Percentiles rank a stretch among this genome's conserved stretches.
Conservation (phyloP, 1,284 basidiomycete species). For the Boletus mariae region DNA sequence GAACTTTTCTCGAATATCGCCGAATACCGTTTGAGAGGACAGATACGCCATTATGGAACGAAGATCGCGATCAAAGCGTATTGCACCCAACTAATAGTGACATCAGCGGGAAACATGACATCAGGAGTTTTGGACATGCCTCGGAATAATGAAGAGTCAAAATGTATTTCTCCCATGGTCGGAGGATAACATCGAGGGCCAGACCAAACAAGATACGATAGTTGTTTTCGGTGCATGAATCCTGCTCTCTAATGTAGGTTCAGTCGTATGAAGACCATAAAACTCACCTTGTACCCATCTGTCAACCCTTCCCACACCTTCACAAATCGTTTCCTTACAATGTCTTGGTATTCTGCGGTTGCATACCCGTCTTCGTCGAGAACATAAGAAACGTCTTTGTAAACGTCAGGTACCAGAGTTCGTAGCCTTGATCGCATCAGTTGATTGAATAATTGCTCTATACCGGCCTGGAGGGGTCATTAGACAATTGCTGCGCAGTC, state of each 20-base stretch:
- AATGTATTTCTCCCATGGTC: conserved; percentile 92
- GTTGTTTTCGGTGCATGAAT: conserved; percentile 83
- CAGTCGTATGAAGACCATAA: not conserved
- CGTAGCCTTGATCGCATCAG: conserved; percentile 83
- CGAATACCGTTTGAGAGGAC: conserved; percentile 81
- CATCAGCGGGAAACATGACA: conserved; percentile 9
- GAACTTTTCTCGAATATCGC: conserved; percentile 90
- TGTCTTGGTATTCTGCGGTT: conserved; percentile 79
- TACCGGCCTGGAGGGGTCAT: conserved; percentile 55
- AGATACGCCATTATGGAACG: conserved; percentile 82
- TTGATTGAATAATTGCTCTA: conserved; percentile 94
- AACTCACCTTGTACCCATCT: conserved; percentile 77
- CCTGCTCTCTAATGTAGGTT: conserved; percentile 42
- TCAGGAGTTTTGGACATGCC: conserved; percentile 40
- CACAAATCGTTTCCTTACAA: conserved; percentile 84
- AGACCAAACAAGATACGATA: conserved; percentile 83
- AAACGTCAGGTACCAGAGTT: conserved; percentile 81
- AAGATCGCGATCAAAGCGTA: conserved; percentile 93
- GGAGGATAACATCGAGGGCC: conserved; percentile 80
- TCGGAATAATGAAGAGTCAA: conserved; percentile 84
- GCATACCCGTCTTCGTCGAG: conserved; percentile 87
- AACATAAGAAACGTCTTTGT: conserved; percentile 85
- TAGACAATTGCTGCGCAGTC: conserved; percentile 1
- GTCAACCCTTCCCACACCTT: conserved; percentile 82
- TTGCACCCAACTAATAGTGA: conserved; percentile 78